Conservation (phyloP, 768 basidiomycete species). For the Fomitopsis serialis region DNA sequence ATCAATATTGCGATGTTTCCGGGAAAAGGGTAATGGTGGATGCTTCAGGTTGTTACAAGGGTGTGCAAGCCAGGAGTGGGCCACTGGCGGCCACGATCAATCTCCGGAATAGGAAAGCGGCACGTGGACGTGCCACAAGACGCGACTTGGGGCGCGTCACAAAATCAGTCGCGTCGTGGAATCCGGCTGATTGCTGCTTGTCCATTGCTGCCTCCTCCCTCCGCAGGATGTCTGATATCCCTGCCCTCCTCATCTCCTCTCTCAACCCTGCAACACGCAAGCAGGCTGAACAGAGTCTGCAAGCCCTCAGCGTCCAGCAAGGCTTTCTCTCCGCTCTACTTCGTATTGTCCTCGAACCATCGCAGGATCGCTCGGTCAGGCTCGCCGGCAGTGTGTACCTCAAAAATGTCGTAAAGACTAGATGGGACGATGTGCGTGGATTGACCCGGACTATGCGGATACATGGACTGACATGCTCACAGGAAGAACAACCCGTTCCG, state of each 20-base stretch:
- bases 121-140: background rate
- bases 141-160: background rate
- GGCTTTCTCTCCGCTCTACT: conserved; percentile 82
- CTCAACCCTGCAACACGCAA: conserved; percentile 66
- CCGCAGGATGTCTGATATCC: conserved; percentile 55
- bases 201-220: background rate
- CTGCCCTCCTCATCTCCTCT: conserved; percentile 67
- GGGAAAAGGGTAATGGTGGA: no score
- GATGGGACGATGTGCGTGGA: conserved; percentile 77
- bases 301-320: conserved; percentile 57
- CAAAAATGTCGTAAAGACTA: conserved; percentile 83
- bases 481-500: conserved; percentile 71
- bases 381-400: conserved; percentile 87
- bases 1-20: no score
- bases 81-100: no score
- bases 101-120: background rate
- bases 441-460: background rate
- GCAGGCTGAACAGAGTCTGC: conserved; percentile 76
- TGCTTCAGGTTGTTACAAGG: no score
- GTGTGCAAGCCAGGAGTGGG: no score
- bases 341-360: conserved; percentile 63
- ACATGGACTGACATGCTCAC: background rate
- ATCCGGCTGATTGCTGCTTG: background rate
- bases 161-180: background rate
- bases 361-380: conserved; percentile 63